Evolutionary conservation across 148 eudicot species (phyloP), one percentile per base, ranked within the genome.

Genomic region (Rhododendron henanense): DNA sequence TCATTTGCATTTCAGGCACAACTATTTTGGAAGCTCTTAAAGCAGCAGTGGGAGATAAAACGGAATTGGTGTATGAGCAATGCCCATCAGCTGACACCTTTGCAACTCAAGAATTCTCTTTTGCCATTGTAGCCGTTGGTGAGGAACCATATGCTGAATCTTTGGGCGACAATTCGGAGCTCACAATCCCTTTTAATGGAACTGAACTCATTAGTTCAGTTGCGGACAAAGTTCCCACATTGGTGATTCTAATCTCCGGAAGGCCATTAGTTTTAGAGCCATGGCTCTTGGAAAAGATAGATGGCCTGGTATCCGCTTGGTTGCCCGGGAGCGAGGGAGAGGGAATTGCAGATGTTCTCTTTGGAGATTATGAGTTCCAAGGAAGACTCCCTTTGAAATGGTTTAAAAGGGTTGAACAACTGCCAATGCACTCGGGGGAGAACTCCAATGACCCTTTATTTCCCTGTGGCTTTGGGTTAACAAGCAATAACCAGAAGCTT

Each of bases 251-350:
- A 61, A 87, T 97, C 73, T 93, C 98, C 28, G 99, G 99, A 13
- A 93, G 98, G 83, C 98, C 99, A n/a, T 85, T 97, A 88, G 91
- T 93, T 83, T 48, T 97, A 79, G 93, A 94, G 85, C 92, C 96
- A 21, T 84, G 74, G 85, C 90, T 95, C 85, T 80, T 97, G 88
- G 94, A 93, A 47, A 95, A 93, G 83, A 88, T 93, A 14, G 98
- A 97, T 63, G 98, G 93, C 55, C 74, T 97, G 47, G 91, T 97
- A 81, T 98, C 95, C 81, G 99, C 98, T 87, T 97, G 95, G 94
- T 88, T 97, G 87, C 99, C 99, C 79, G 99, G 99, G 73, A 94
- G 90, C 48, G 96, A 97, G 90, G 99, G 99, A 73, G 57, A 33
- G 16, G 99, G 99, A 85, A 89, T 95, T 44, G 89, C 98, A 19